These are phyloP conservation scores for Rhododendron kiyosumense DNA, from an alignment of 148 eudicot genomes.

Conservation along the genomic window DNA sequence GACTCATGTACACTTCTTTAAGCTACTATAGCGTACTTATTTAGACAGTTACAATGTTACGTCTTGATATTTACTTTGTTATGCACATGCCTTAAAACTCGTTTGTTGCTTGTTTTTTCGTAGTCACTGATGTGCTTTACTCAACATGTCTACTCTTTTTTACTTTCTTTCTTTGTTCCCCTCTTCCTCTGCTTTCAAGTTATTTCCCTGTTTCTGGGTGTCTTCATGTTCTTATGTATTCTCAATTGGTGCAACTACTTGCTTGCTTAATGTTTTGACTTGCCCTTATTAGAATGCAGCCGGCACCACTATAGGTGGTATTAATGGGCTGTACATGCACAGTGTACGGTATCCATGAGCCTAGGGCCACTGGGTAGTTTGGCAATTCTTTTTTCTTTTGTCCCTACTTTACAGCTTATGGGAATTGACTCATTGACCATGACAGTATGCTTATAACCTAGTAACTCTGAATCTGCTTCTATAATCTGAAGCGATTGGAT, in stretches of 20 bases:
- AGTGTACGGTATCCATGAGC: not conserved
- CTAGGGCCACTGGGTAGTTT: not conserved
- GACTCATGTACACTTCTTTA: not conserved
- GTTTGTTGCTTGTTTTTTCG: not conserved
- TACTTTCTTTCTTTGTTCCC: not conserved
- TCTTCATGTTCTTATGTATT: not conserved
- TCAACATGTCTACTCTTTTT: not conserved
- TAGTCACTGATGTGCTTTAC: not conserved
- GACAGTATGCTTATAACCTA: not conserved
- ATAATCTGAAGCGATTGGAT: not conserved
- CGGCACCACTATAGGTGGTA: not conserved
- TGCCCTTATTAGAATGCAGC: not conserved
- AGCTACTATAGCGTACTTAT: not conserved
- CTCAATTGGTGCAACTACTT: not conserved
- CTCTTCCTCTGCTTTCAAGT: not conserved
- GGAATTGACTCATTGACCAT: not conserved
- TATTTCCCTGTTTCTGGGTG: not conserved
- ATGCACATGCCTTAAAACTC: not conserved
- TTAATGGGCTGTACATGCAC: not conserved
- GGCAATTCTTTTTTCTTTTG: not conserved
- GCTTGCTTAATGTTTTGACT: not conserved
- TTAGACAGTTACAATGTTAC: not conserved
- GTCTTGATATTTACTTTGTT: not conserved
- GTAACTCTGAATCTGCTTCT: not conserved
- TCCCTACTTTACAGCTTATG: not conserved